phyloP scores from a whole-genome alignment of 106 monocot genomes.

The Platanthera zijinensis region DNA sequence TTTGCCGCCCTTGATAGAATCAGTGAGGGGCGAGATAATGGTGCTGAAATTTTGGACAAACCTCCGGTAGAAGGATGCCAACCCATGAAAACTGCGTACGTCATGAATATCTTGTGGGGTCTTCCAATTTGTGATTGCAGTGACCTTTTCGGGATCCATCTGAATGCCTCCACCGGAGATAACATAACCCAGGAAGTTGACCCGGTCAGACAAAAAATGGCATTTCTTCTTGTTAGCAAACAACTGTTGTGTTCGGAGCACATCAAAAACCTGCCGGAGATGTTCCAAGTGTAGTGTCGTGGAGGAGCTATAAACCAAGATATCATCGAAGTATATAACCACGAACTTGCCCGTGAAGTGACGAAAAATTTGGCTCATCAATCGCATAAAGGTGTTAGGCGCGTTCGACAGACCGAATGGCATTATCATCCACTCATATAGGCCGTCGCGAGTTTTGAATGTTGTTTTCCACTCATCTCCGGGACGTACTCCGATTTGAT shows the following conservation, averaged over 20 bases:
- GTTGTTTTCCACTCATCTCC: not conserved
- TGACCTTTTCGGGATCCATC: not conserved
- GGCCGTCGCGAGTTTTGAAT: not conserved
- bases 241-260: not conserved
- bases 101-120: not conserved
- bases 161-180: not conserved
- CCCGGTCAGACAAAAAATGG: not conserved
- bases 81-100: not conserved
- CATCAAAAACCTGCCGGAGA: not conserved
- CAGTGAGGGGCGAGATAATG: not conserved
- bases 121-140: slow-evolving; percentile 3
- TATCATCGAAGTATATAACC: slow-evolving; percentile 5
- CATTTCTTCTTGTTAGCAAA: slow-evolving; percentile 8
- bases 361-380: not conserved
- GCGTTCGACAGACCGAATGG: not conserved
- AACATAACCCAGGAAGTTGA: not conserved
- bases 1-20: not conserved
- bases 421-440: slow-evolving; percentile 3
- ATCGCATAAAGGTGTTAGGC: not conserved
- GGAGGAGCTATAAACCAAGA: not conserved
- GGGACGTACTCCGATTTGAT: not conserved
- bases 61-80: not conserved
- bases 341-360: not conserved
- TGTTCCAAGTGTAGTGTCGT: not conserved
- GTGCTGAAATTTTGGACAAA: slow-evolving; percentile 6